These are phyloP conservation scores for Salicornia ramosissima DNA, from an alignment of 148 eudicot species.

Conservation along the genomic window DNA sequence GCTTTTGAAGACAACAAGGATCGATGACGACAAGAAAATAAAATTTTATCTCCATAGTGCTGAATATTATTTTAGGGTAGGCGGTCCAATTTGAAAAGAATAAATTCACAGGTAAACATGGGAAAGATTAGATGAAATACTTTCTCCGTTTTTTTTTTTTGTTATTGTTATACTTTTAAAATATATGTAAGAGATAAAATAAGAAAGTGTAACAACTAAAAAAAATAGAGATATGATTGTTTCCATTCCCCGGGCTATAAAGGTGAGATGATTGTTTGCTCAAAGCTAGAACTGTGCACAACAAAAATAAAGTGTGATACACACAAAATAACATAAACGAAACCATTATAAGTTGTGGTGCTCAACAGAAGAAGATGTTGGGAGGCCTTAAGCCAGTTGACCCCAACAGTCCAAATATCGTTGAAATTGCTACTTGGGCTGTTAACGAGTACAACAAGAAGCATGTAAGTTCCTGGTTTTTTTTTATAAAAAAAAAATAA, in stretches of 20 bases:
- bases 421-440: not conserved
- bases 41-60: not conserved
- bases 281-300: too few relatives aligned
- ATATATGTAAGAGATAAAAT: too few relatives aligned
- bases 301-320: not conserved
- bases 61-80: too few relatives aligned
- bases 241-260: not conserved
- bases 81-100: not conserved
- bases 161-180: too few relatives aligned
- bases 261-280: not conserved
- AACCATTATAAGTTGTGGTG: not conserved
- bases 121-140: too few relatives aligned
- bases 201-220: too few relatives aligned
- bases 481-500: not conserved
- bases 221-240: too few relatives aligned
- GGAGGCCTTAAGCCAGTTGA: not conserved
- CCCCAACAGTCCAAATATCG: not conserved
- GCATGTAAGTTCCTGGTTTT: not conserved
- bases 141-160: too few relatives aligned
- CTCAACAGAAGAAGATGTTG: not conserved
- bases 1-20: not conserved
- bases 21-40: not conserved
- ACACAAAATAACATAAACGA: not conserved
- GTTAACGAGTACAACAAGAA: not conserved
- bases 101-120: not conserved